Conservation (phyloP, 257 asterid genomes). For the Plantago elongata region DNA sequence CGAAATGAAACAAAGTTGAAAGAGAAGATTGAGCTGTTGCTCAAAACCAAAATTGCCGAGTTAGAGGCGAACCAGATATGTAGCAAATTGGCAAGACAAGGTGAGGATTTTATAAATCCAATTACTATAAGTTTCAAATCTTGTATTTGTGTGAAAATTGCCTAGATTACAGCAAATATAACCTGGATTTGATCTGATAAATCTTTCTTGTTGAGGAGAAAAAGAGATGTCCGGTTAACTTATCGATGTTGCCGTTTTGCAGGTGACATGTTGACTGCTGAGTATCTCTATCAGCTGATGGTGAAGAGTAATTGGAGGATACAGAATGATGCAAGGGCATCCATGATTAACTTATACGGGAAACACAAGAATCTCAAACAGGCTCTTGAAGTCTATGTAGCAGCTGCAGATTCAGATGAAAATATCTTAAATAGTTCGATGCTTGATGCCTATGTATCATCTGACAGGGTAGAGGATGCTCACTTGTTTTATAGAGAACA, state of each 20-base stretch:
- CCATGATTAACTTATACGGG: constrained; percentile 62
- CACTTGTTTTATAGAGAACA: constrained; percentile 64
- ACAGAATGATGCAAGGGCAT: constrained; percentile 58
- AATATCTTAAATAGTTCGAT: constrained; percentile 45
- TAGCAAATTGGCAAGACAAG: constrained; percentile 56
- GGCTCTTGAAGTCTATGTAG: constrained; percentile 54
- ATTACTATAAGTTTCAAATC: background rate
- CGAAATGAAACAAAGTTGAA: constrained; percentile 35
- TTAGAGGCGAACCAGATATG: constrained; percentile 57
- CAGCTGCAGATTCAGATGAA: constrained; percentile 32
- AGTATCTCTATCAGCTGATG: constrained; percentile 58
- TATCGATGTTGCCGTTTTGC: constrained; percentile 25
- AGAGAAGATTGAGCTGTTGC: constrained; percentile 44
- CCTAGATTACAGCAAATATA: background rate
- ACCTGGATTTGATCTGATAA: constrained; percentile 11
- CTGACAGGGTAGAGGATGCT: constrained; percentile 61
- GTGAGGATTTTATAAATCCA: constrained; percentile 30
- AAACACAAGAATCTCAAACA: constrained; percentile 51
- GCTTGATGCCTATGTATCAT: constrained; percentile 56
- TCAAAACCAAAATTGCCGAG: constrained; percentile 50
- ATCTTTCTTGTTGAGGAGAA: too few species aligned
- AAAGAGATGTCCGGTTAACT: background rate
- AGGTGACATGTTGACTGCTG: constrained; percentile 55
- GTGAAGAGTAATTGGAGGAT: constrained; percentile 43
- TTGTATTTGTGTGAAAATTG: background rate